phyloP scores from a whole-genome alignment of 2,329 filamentous ascomycete genomes.

The Magnaporthales sp. region DNA sequence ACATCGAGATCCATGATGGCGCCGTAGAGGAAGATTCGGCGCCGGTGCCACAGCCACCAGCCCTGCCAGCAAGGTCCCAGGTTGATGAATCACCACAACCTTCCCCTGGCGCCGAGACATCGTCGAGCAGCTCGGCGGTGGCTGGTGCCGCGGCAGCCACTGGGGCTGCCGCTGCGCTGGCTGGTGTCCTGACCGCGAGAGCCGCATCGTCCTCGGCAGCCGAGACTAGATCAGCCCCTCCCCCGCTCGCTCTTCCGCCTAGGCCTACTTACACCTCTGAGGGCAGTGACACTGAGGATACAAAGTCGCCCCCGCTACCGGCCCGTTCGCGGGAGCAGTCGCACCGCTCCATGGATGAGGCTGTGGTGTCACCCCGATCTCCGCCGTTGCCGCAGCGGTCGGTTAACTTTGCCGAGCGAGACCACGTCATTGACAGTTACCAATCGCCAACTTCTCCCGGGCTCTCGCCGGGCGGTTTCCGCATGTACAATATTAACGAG shows the following conservation, averaged over 20 bases:
- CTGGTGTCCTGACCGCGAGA: constrained; percentile 44
- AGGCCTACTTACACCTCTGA: constrained; percentile 54
- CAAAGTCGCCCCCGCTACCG: constrained; percentile 52
- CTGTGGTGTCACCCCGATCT: constrained; percentile 13
- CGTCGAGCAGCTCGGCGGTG: constrained; percentile 18
- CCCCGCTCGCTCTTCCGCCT: constrained; percentile 36
- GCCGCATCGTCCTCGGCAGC: constrained; percentile 29
- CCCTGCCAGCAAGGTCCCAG: constrained; percentile 33
- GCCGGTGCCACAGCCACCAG: constrained; percentile 24
- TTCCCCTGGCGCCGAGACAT: constrained; percentile 15
- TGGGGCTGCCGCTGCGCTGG: constrained; percentile 45
- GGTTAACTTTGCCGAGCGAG: constrained; percentile 12
- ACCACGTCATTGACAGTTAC: constrained; percentile 22
- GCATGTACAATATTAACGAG: constrained; percentile 94
- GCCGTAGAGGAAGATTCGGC: constrained; percentile 24
- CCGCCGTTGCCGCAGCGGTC: constrained; percentile 16
- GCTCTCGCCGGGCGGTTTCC: constrained; percentile 72
- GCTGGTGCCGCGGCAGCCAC: constrained; percentile 17
- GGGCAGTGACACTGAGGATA: constrained; percentile 59
- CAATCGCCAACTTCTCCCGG: constrained; percentile 22
- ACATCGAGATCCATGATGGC: constrained; percentile 64
- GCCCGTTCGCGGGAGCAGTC: constrained; percentile 50
- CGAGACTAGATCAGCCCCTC: constrained; percentile 23
- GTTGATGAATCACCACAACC: constrained; percentile 28
- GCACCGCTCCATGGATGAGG: constrained; percentile 23